Base-by-base conservation (phyloP, 2,329 filamentous ascomycete species). In the Aspergillus felis region DNA sequence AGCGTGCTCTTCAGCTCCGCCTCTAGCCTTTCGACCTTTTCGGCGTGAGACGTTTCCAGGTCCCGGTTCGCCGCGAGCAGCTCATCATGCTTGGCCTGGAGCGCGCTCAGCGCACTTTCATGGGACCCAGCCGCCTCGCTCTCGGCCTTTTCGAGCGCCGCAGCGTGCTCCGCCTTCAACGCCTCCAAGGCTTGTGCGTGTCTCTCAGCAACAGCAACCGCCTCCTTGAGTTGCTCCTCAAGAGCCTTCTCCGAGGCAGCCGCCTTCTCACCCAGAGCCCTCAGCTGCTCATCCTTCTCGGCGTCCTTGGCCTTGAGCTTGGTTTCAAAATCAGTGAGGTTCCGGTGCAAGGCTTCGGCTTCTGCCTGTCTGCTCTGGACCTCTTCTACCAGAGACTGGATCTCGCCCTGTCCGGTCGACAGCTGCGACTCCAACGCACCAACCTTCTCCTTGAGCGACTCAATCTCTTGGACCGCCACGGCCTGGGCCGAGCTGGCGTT, bases 291-390 rank as follows among this genome's bases (percentile, higher is more conserved):
- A 7, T 73, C 70, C 50, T 75, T 66, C 48, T 74, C 66, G 20
- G 66, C 67, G 32, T 75, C 71, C 59, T 73, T 76, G n/a, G 67
- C 64, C 59, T 75, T 71, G 17, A 64, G 62, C 60, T 75, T 69
- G n/a, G 65, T 64, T 56, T 77, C 74, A 7, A 75, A 65, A 5
- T 71, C 64, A 51, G 69, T 62, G 47, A 78, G 61, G 20, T 67
- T 74, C 49, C 72, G 70, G 53, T 76, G 71, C 8, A 79, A 64
- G 9, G 67, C 66, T 47, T 73, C 70, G 1, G 73, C 72, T 57
- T 76, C 69, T 25, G 69, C 63, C 22, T 75, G 67, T 56, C 75
- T 75, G 57, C 58, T 64, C 27, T 72, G 68, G 28, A 77, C 65
- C 48, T 71, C 65, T 41, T 65, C 64, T 53, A 76, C 65, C 25